Evolutionary conservation across 352 stramenopile species (phyloP).

Genomic region (Phytophthora quininea): DNA sequence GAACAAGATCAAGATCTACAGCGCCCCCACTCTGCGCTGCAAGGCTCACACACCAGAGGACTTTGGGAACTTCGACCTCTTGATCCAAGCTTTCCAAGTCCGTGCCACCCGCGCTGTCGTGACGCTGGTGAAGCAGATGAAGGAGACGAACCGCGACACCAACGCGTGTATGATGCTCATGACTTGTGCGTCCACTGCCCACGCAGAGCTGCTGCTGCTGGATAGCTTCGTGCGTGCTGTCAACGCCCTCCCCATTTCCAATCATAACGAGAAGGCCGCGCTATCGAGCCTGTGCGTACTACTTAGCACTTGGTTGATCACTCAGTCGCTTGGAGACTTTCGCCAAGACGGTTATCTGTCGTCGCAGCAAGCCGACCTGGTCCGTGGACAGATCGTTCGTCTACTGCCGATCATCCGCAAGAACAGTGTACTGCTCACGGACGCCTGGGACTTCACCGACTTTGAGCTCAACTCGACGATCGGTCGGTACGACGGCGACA

Average conservation of each 20-base stretch:
- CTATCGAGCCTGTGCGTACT: slow-evolving; percentile 35
- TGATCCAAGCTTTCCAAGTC: slow-evolving; percentile 49
- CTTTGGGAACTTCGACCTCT: slow-evolving; percentile 42
- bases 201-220: slow-evolving; percentile 51
- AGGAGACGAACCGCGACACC: slow-evolving; percentile 45
- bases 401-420: slow-evolving; percentile 41
- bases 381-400: slow-evolving; percentile 28
- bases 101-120: slow-evolving; percentile 39
- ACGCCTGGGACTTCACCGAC: slow-evolving; percentile 46
- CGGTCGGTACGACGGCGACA: slow-evolving; percentile 49
- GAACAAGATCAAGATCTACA: slow-evolving; percentile 34
- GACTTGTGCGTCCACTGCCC: slow-evolving; percentile 41
- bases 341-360: slow-evolving; percentile 50
- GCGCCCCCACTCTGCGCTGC: slow-evolving; percentile 39
- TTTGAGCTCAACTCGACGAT: slow-evolving; percentile 65
- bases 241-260: slow-evolving; percentile 12
- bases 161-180: slow-evolving; percentile 55
- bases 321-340: slow-evolving; percentile 47
- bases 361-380: slow-evolving; percentile 35
- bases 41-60: slow-evolving; percentile 36
- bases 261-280: slow-evolving; percentile 24
- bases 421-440: slow-evolving; percentile 52
- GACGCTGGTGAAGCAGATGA: slow-evolving; percentile 39
- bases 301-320: slow-evolving; percentile 40
- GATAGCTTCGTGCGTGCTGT: slow-evolving; percentile 32